Percentiles rank a stretch among this genome's conserved stretches.
These are phyloP conservation scores for Fallopia convolvulus DNA, from an alignment of 148 eudicot species.

Conservation along the genomic window DNA sequence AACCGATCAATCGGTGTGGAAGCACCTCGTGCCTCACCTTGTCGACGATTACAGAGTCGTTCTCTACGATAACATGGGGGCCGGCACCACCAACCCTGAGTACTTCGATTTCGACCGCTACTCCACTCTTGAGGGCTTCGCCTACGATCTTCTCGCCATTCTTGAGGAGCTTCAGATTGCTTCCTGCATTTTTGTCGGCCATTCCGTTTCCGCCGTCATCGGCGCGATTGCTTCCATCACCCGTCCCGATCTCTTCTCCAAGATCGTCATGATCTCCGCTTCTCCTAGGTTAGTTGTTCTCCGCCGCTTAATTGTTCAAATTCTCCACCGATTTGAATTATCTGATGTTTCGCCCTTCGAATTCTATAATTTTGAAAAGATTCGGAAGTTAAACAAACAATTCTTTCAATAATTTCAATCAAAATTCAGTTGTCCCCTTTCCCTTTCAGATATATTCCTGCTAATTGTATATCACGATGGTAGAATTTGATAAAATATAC, in stretches of 20 bases:
- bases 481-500: too few species aligned
- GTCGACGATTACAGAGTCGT: conserved; percentile 55
- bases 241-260: conserved; percentile 76
- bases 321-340: background rate
- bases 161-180: conserved; percentile 48
- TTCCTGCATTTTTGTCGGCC: conserved; percentile 69
- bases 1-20: conserved; percentile 89
- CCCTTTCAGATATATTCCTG: too few species aligned
- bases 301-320: background rate
- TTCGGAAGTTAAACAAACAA: background rate
- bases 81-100: conserved; percentile 89
- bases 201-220: conserved; percentile 67
- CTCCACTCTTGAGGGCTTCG: conserved; percentile 56
- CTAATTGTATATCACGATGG: too few species aligned
- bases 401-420: background rate
- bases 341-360: background rate
- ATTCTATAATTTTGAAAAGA: background rate
- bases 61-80: conserved; percentile 82
- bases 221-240: conserved; percentile 65
- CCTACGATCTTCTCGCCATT: conserved; percentile 63
- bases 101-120: conserved; percentile 76
- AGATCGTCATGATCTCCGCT: conserved; percentile 46
- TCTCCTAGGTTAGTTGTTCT: conserved; percentile 54
- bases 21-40: conserved; percentile 65
- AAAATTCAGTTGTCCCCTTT: background rate